A percentile compares a stretch with the other conserved stretches of the same genome.
Conservation (phyloP, 2,329 filamentous ascomycete species). For the Fusarium cicatricum region DNA sequence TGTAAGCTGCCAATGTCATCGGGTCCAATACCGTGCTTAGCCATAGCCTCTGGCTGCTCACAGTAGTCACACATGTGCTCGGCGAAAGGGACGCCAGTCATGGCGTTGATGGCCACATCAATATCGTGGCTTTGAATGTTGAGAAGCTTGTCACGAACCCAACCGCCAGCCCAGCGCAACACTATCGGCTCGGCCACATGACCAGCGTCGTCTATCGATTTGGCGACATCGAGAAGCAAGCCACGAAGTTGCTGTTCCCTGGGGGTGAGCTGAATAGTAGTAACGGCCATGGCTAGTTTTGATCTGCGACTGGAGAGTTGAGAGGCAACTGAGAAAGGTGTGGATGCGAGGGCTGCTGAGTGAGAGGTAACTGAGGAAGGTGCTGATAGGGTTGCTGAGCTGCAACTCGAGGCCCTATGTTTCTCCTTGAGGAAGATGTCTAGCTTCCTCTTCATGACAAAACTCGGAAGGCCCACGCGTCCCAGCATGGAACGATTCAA, state of each 20-base stretch:
- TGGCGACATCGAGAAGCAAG: conserved; percentile 85
- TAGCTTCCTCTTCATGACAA: conserved; percentile 49
- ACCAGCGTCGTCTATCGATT: conserved; percentile 61
- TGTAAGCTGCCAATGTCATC: conserved; percentile 78
- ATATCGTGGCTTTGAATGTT: conserved; percentile 79
- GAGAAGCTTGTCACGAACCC: conserved; percentile 86
- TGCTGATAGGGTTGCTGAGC: background rate
- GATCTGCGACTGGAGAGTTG: background rate
- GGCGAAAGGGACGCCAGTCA: conserved; percentile 84
- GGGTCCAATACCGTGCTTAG: conserved; percentile 65
- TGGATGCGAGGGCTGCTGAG: background rate
- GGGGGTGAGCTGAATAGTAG: conserved; percentile 65
- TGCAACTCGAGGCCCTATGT: conserved; percentile 1
- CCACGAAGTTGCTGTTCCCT: conserved; percentile 75
- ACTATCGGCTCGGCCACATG: conserved; percentile 63
- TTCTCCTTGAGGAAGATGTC: conserved; percentile 40
- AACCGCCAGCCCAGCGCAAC: conserved; percentile 84
- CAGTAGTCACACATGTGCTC: conserved; percentile 74
- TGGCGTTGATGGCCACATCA: conserved; percentile 83
- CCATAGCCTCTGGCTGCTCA: conserved; percentile 63
- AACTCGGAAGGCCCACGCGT: conserved; percentile 31
- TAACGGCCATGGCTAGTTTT: conserved; percentile 29
- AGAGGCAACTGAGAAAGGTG: background rate
- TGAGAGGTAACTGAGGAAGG: background rate
- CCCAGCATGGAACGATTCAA: conserved; percentile 30